These are phyloP conservation scores for Colletotrichum viniferum DNA, from an alignment of 2,329 filamentous ascomycete genomes.

Conservation along the genomic window DNA sequence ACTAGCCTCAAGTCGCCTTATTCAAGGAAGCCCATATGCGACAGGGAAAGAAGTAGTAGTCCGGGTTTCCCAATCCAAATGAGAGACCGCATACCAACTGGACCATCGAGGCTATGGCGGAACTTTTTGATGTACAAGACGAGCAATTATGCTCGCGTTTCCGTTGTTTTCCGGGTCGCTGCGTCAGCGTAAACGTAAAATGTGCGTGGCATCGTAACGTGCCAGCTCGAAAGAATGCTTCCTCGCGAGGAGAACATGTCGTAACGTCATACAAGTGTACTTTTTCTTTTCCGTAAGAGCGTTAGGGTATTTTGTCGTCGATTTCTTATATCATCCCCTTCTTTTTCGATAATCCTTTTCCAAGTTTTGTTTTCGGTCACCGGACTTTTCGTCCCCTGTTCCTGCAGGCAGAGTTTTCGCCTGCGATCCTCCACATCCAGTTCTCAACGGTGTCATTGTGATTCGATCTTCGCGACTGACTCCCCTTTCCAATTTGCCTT, in stretches of 20 bases:
- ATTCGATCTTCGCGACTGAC: no score
- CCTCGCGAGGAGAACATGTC: not conserved
- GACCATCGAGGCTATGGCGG: not conserved
- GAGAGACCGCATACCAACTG: not conserved
- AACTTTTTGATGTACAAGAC: not conserved
- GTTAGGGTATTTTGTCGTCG: slow-evolving; percentile 7
- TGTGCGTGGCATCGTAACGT: not conserved
- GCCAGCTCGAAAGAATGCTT: not conserved
- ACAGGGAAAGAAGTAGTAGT: not conserved
- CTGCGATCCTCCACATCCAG: not conserved
- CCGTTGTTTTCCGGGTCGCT: not conserved
- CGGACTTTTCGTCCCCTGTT: not conserved
- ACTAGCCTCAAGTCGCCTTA: not conserved
- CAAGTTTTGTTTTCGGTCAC: not conserved
- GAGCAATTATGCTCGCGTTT: not conserved
- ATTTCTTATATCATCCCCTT: not conserved
- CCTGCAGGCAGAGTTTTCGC: not conserved
- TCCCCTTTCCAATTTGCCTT: not conserved
- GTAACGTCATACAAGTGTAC: slow-evolving; percentile 8
- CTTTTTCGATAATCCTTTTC: not conserved
- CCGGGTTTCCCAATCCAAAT: not conserved
- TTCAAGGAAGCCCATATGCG: not conserved
- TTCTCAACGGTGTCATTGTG: not conserved
- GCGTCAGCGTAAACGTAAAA: not conserved
- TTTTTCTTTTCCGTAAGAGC: not conserved